Evolutionary conservation across 1,139 yeast genomes (phyloP).

Genomic region (Blastobotrys indianensis): DNA sequence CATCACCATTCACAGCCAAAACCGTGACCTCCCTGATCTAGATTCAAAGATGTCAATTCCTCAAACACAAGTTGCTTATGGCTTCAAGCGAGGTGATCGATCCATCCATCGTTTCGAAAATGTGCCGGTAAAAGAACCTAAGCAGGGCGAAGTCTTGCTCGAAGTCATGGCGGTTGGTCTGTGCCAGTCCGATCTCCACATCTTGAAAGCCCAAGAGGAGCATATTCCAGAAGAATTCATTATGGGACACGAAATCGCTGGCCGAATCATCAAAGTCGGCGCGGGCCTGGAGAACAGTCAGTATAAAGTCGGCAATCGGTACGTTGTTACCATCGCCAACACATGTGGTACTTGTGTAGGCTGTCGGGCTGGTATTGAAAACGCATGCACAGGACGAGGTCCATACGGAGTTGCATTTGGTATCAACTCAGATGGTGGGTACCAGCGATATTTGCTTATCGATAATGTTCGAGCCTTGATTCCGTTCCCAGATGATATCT

Average conservation of each 20-base stretch:
- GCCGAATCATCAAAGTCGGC: slow-evolving; percentile 41
- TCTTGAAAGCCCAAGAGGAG: slow-evolving; percentile 32
- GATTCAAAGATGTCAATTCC: no score
- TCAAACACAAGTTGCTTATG: no score
- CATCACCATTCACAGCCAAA: no score
- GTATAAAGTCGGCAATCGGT: slow-evolving; percentile 38
- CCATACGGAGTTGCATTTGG: slow-evolving; percentile 37
- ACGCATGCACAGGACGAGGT: slow-evolving; percentile 30
- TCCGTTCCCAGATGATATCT: slow-evolving; percentile 44
- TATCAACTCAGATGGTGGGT: slow-evolving; percentile 42
- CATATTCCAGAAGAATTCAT: slow-evolving; percentile 35
- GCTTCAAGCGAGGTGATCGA: no score
- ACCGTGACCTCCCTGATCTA: no score
- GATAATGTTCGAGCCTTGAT: slow-evolving; percentile 12
- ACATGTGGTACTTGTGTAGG: slow-evolving; percentile 42
- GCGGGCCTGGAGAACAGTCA: slow-evolving; percentile 24
- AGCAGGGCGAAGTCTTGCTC: slow-evolving; percentile 37
- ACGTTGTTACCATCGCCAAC: slow-evolving; percentile 36
- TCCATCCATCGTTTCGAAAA: slow-evolving; percentile 1
- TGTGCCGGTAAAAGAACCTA: slow-evolving; percentile 39
- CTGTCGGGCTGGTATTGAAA: slow-evolving; percentile 43
- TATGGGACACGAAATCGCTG: slow-evolving; percentile 56
- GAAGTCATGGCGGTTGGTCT: slow-evolving; percentile 50
- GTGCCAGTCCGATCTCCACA: slow-evolving; percentile 48
- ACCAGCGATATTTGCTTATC: slow-evolving; percentile 43